phyloP scores from a whole-genome alignment of 2,329 filamentous ascomycete genomes.

The Davidsoniella australis region DNA sequence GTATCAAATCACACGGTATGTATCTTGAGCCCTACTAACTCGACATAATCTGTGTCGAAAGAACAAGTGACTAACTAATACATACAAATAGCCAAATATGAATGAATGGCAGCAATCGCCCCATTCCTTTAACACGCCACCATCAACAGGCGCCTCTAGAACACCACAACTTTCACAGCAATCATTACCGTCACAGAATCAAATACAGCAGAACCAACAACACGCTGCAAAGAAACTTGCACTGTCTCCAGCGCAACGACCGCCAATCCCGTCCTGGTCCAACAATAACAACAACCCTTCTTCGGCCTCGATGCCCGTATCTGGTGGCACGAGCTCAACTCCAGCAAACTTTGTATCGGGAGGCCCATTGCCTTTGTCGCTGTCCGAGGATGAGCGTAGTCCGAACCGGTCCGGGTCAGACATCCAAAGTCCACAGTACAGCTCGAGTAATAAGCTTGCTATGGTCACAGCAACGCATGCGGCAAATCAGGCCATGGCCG shows the following conservation, averaged over 20 bases:
- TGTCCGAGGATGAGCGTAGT: slow-evolving; percentile 42
- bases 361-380: slow-evolving; percentile 32
- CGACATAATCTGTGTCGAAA: neutral
- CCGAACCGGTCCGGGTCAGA: slow-evolving; percentile 34
- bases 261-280: slow-evolving; percentile 36
- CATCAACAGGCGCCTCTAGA: neutral
- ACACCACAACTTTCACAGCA: slow-evolving; percentile 5
- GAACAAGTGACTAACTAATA: neutral
- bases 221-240: slow-evolving; percentile 6
- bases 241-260: slow-evolving; percentile 34
- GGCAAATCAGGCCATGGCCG: slow-evolving; percentile 43
- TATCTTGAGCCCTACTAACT: neutral
- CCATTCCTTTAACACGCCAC: neutral
- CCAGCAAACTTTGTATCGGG: neutral
- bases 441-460: slow-evolving; percentile 19
- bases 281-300: slow-evolving; percentile 14
- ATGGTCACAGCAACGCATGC: slow-evolving; percentile 16
- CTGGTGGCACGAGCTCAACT: neutral
- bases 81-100: neutral
- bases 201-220: slow-evolving; percentile 3
- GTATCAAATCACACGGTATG: slow-evolving; percentile 1
- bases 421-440: slow-evolving; percentile 32
- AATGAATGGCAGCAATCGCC: neutral
- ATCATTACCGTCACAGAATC: slow-evolving; percentile 1
- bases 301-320: slow-evolving; percentile 3